phyloP scores from a whole-genome alignment of 495 filamentous ascomycete species.

The Penicillium flavigenum region DNA sequence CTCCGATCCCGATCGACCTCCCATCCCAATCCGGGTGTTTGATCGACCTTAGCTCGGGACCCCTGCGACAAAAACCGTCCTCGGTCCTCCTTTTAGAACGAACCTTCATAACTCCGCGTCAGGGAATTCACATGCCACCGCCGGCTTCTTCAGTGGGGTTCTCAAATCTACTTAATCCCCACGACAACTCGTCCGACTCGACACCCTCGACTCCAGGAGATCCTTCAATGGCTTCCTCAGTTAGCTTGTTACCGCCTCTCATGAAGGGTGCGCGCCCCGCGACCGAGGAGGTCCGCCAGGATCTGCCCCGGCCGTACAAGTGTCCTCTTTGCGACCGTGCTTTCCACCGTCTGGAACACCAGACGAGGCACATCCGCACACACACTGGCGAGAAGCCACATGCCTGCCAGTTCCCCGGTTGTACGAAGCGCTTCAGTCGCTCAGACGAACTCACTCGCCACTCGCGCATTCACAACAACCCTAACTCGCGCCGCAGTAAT shows the following conservation, averaged over 20 bases:
- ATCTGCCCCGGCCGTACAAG: slow-evolving; percentile 95
- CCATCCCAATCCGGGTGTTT: slow-evolving; percentile 23
- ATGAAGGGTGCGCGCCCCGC: slow-evolving; percentile 65
- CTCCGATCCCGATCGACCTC: slow-evolving; percentile 16
- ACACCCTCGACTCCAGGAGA: slow-evolving; percentile 32
- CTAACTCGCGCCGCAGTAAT: slow-evolving; percentile 91
- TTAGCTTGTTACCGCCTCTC: slow-evolving; percentile 63
- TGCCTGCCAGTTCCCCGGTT: slow-evolving; percentile 88
- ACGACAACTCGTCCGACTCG: slow-evolving; percentile 37
- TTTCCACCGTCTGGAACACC: slow-evolving; percentile 97
- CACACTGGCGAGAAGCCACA: slow-evolving; percentile 99
- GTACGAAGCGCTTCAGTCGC: slow-evolving; percentile 95
- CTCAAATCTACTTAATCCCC: slow-evolving; percentile 73
- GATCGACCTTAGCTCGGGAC: slow-evolving; percentile 36
- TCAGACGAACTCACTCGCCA: slow-evolving; percentile 97
- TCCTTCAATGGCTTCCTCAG: slow-evolving; percentile 65
- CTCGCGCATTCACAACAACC: slow-evolving; percentile 98
- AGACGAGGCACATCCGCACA: slow-evolving; percentile 95
- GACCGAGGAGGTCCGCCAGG: slow-evolving; percentile 60
- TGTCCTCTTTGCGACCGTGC: slow-evolving; percentile 98
- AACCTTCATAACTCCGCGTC: slow-evolving; percentile 7
- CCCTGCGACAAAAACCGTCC: slow-evolving; percentile 27
- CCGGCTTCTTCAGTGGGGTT: slow-evolving; percentile 71
- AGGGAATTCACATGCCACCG: slow-evolving; percentile 67
- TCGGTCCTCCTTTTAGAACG: slow-evolving; percentile 5